phyloP scores from a whole-genome alignment of 495 filamentous ascomycete species.

The Podospora pseudoanserina region DNA sequence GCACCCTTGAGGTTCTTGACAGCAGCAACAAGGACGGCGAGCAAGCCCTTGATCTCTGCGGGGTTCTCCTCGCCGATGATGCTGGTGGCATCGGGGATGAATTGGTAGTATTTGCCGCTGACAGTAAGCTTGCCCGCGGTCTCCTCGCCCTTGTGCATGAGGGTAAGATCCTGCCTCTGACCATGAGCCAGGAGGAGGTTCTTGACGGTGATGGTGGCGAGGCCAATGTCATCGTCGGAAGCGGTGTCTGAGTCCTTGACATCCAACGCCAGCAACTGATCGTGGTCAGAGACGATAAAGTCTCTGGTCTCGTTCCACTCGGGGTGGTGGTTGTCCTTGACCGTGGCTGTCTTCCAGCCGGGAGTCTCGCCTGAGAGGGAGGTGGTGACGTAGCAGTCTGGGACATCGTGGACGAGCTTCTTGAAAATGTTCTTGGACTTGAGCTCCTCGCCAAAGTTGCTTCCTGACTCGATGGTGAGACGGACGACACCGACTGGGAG shows the following conservation, averaged over 20 bases:
- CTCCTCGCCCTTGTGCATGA: slow-evolving; percentile 33
- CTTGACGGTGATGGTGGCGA: slow-evolving; percentile 36
- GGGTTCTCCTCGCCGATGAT: slow-evolving; percentile 18
- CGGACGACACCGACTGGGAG: slow-evolving; percentile 39
- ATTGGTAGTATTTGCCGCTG: slow-evolving; percentile 32
- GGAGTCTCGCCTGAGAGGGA: slow-evolving; percentile 30
- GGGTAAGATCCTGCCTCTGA: slow-evolving; percentile 33
- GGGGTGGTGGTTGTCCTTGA: slow-evolving; percentile 38
- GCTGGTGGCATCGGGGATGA: slow-evolving; percentile 34
- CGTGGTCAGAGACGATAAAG: slow-evolving; percentile 37
- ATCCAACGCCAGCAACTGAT: slow-evolving; percentile 37
- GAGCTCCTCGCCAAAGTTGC: slow-evolving; percentile 27
- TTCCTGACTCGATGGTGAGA: slow-evolving; percentile 39
- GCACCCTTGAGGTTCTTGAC: slow-evolving; percentile 32
- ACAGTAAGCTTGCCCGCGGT: slow-evolving; percentile 33
- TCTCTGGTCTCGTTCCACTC: slow-evolving; percentile 43
- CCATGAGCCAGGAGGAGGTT: slow-evolving; percentile 31
- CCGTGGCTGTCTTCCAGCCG: slow-evolving; percentile 34
- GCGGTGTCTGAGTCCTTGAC: slow-evolving; percentile 40
- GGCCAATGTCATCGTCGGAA: slow-evolving; percentile 40
- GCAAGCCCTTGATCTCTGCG: slow-evolving; percentile 30
- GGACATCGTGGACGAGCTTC: slow-evolving; percentile 32
- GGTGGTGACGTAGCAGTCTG: slow-evolving; percentile 42
- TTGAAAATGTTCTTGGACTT: slow-evolving; percentile 31
- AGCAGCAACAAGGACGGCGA: slow-evolving; percentile 37